phyloP scores from a whole-genome alignment of 331 rosid species.

The Erythrophleum ivorense region DNA sequence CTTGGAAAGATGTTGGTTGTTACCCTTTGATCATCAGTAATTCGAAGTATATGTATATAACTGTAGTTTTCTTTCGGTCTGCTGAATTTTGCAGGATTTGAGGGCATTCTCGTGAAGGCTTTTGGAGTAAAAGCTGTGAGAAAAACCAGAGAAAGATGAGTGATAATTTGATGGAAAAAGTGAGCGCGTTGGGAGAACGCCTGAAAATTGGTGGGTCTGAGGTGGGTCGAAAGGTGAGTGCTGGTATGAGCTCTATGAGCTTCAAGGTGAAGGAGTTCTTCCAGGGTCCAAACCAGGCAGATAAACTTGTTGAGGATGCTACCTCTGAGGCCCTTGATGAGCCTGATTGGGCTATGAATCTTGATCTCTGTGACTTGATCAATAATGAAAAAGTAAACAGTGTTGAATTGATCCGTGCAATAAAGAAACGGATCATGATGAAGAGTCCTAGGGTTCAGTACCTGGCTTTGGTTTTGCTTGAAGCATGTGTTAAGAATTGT shows the following conservation, averaged over 20 bases:
- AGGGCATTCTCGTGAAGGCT: not conserved
- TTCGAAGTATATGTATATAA: not conserved
- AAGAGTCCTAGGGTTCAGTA: constrained; percentile 74
- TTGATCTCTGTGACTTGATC: constrained; percentile 75
- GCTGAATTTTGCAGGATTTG: not conserved
- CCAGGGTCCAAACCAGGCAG: constrained; percentile 76
- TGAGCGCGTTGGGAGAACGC: constrained; percentile 80
- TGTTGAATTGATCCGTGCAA: constrained; percentile 70
- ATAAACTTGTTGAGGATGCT: constrained; percentile 76
- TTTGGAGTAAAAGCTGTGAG: not conserved
- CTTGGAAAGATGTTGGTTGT: not conserved
- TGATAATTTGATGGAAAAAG: constrained; percentile 86
- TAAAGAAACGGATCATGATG: constrained; percentile 61
- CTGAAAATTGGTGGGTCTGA: constrained; percentile 80
- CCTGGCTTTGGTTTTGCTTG: constrained; percentile 78
- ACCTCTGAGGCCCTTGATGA: constrained; percentile 80
- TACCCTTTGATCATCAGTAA: not conserved
- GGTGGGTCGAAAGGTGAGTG: constrained; percentile 84
- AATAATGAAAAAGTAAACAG: constrained; percentile 64
- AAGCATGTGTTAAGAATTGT: constrained; percentile 81
- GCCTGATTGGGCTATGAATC: constrained; percentile 87
- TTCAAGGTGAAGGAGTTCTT: constrained; percentile 87
- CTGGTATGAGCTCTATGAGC: constrained; percentile 81
- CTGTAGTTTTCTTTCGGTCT: not conserved
- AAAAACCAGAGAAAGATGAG: constrained; percentile 53